Evolutionary conservation across 2,329 filamentous ascomycete genomes (phyloP).

Genomic region (Aspergillus quadricinctus): DNA sequence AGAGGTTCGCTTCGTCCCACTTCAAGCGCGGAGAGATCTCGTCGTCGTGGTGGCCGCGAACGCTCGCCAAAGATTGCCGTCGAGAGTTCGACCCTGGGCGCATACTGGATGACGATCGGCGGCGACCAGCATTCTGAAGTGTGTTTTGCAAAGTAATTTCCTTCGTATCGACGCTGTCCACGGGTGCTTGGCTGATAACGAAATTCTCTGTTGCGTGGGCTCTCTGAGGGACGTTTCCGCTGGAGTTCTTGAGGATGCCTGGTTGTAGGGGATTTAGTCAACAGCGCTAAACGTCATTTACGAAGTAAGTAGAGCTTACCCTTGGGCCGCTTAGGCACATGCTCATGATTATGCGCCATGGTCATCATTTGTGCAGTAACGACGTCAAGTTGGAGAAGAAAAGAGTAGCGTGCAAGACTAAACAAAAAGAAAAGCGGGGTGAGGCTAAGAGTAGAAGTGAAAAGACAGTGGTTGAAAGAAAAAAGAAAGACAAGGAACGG

Average conservation of each 20-base stretch:
- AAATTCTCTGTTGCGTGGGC: slow-evolving; percentile 44
- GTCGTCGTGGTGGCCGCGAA: slow-evolving; percentile 49
- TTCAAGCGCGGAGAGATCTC: slow-evolving; percentile 73
- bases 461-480: not conserved
- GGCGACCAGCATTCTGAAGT: slow-evolving; percentile 84
- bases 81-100: slow-evolving; percentile 62
- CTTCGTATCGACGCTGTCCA: slow-evolving; percentile 59
- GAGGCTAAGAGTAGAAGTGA: not conserved
- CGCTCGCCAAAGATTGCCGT: slow-evolving; percentile 59
- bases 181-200: slow-evolving; percentile 35
- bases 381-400: slow-evolving; percentile 1
- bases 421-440: not conserved
- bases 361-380: slow-evolving; percentile 15
- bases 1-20: slow-evolving; percentile 98
- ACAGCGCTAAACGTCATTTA: not conserved
- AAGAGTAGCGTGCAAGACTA: not conserved
- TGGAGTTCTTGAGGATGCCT: slow-evolving; percentile 93
- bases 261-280: not conserved
- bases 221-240: slow-evolving; percentile 52
- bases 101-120: slow-evolving; percentile 72
- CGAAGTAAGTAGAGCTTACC: slow-evolving; percentile 26
- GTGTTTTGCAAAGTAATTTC: slow-evolving; percentile 94
- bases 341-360: slow-evolving; percentile 30
- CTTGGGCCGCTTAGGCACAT: slow-evolving; percentile 37
- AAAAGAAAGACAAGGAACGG: not conserved